Conservation (phyloP, 164 flowering plant species). For the Tetracentron sinense region DNA sequence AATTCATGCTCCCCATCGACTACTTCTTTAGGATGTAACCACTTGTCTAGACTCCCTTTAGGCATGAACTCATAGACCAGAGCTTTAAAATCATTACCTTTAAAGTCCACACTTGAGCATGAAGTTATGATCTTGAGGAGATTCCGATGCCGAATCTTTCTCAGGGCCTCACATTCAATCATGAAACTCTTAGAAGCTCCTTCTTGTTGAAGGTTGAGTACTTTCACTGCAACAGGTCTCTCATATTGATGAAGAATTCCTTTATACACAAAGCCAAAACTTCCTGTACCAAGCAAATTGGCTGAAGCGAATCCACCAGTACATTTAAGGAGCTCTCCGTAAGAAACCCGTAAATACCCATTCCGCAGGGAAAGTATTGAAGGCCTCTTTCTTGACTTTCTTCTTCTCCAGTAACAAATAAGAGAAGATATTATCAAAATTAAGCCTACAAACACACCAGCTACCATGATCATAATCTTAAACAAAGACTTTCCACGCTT, state of each 20-base stretch:
- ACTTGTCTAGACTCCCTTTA: slow-evolving; percentile 33
- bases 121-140: slow-evolving; percentile 29
- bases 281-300: slow-evolving; percentile 33
- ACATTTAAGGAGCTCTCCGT: slow-evolving; percentile 15
- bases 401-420: background rate
- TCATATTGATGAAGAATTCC: slow-evolving; percentile 13
- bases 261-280: slow-evolving; percentile 35
- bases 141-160: slow-evolving; percentile 33
- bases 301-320: slow-evolving; percentile 24
- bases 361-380: background rate
- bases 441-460: too few species aligned
- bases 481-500: too few species aligned
- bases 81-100: slow-evolving; percentile 33
- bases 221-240: slow-evolving; percentile 31
- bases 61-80: slow-evolving; percentile 33
- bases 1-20: background rate
- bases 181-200: slow-evolving; percentile 30
- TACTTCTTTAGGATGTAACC: background rate
- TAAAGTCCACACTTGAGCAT: slow-evolving; percentile 27
- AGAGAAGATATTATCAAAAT: too few species aligned
- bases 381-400: slow-evolving; percentile 2
- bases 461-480: too few species aligned
- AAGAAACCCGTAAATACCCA: slow-evolving; percentile 9
- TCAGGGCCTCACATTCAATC: slow-evolving; percentile 31
- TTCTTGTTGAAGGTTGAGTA: slow-evolving; percentile 22